A percentile compares a stretch with the other conserved stretches of the same genome.
These are phyloP conservation scores for Nidula microcarpa DNA, from an alignment of 768 basidiomycete species.

Conservation along the genomic window DNA sequence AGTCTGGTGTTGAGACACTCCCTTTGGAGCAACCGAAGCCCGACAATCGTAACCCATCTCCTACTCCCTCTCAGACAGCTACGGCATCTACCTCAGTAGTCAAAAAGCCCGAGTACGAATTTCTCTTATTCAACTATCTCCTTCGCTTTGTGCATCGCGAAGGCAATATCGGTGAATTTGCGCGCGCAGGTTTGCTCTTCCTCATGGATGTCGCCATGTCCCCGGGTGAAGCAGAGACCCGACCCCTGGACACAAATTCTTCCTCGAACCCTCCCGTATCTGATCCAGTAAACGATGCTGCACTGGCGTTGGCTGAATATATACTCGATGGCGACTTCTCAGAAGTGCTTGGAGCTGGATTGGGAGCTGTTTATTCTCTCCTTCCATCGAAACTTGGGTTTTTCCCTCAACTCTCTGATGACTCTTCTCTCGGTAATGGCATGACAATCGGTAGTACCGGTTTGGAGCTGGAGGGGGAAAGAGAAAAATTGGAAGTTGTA, in stretches of 20 bases:
- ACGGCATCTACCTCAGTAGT: conserved; percentile 43
- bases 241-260: conserved; percentile 13
- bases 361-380: conserved; percentile 90
- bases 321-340: conserved; percentile 97
- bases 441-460: conserved; percentile 75
- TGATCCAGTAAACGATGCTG: conserved; percentile 83
- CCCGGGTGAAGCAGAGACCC: conserved; percentile 48
- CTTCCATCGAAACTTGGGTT: conserved; percentile 86
- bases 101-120: conserved; percentile 88
- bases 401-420: conserved; percentile 36
- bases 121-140: conserved; percentile 92
- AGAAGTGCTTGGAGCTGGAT: conserved; percentile 91
- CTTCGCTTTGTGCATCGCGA: conserved; percentile 94
- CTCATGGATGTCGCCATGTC: conserved; percentile 96
- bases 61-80: conserved; percentile 58
- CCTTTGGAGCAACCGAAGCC: neutral
- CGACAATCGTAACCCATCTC: conserved; percentile 39
- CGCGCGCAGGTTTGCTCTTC: conserved; percentile 88
- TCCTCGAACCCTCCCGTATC: conserved; percentile 21
- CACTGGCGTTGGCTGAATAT: conserved; percentile 86
- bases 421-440: conserved; percentile 37
- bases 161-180: conserved; percentile 90
- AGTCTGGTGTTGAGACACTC: conserved; percentile 31
- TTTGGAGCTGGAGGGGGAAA: conserved; percentile 51
- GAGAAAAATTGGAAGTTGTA: conserved; percentile 43